Percentiles rank a stretch among this genome's conserved stretches.
Evolutionary conservation across 331 rosid species (phyloP).

Genomic region (Saraca asoca): DNA sequence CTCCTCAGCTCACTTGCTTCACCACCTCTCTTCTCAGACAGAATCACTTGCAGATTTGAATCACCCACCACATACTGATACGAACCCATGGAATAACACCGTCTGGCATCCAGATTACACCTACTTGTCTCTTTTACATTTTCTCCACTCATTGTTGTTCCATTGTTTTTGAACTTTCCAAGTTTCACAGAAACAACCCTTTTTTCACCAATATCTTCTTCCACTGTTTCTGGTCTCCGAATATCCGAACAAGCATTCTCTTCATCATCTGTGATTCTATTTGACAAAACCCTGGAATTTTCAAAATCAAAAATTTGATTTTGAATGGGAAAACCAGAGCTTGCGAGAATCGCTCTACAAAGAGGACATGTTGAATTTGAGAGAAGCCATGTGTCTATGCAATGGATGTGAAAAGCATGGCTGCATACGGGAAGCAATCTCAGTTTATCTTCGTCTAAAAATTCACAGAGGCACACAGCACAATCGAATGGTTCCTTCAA

Average conservation of each 20-base stretch:
- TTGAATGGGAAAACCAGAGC: conserved; percentile 37
- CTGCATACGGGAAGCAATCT: conserved; percentile 80
- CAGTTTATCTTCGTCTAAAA: conserved; percentile 61
- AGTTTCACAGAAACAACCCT: conserved; percentile 80
- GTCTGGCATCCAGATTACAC: conserved; percentile 58
- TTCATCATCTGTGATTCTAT: conserved; percentile 36
- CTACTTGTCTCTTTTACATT: conserved; percentile 42
- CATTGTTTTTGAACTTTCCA: conserved; percentile 67
- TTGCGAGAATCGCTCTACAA: conserved; percentile 62
- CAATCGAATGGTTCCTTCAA: conserved; percentile 79
- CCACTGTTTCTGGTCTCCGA: conserved; percentile 31
- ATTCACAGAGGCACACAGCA: conserved; percentile 77
- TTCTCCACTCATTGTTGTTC: conserved; percentile 14
- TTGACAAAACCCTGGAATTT: conserved; percentile 38
- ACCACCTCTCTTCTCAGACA: conserved; percentile 30
- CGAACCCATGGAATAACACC: conserved; percentile 93
- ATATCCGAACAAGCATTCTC: conserved; percentile 39
- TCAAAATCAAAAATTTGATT: conserved; percentile 36
- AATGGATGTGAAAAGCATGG: conserved; percentile 80
- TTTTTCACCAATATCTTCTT: conserved; percentile 39
- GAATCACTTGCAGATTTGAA: conserved; percentile 61
- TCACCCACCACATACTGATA: conserved; percentile 71
- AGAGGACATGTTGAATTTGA: conserved; percentile 90
- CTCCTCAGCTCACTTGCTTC: conserved; percentile 20
- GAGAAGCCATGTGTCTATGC: conserved; percentile 93